A percentile compares a stretch with the other conserved stretches of the same genome.
Conservation (phyloP, 2,329 filamentous ascomycete genomes). For the Akanthomyces muscarius region DNA sequence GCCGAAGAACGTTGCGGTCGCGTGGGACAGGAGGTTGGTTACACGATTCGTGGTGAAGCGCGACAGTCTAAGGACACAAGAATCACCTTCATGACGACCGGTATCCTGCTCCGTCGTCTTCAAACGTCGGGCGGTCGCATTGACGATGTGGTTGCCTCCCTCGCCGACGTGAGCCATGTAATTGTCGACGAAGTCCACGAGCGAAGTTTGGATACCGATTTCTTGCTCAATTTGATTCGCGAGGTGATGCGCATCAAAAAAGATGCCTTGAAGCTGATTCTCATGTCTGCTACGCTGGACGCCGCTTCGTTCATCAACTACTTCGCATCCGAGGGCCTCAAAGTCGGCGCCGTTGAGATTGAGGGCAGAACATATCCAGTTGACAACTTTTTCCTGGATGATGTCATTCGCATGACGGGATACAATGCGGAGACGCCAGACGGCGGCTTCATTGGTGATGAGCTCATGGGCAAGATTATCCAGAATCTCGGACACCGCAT, state of each 20-base stretch:
- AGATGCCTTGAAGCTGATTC: conserved; percentile 79
- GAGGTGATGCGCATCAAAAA: conserved; percentile 72
- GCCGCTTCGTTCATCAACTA: conserved; percentile 80
- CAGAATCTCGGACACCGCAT: conserved; percentile 75
- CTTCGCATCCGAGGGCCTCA: conserved; percentile 64
- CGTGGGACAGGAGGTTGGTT: conserved; percentile 86
- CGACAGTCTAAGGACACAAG: conserved; percentile 70
- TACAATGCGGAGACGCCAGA: conserved; percentile 56
- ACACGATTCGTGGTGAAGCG: conserved; percentile 86
- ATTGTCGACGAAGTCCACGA: conserved; percentile 98
- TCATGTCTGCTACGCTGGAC: conserved; percentile 96
- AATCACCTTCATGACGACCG: conserved; percentile 94
- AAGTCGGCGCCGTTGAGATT: conserved; percentile 80
- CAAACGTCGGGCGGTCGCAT: conserved; percentile 81
- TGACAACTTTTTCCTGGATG: conserved; percentile 83
- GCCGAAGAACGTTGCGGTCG: conserved; percentile 81
- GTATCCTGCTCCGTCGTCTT: conserved; percentile 84
- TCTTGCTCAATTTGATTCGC: conserved; percentile 80
- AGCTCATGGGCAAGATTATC: conserved; percentile 65
- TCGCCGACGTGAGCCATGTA: conserved; percentile 89
- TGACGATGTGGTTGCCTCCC: conserved; percentile 73
- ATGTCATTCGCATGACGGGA: conserved; percentile 74
- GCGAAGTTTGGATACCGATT: conserved; percentile 90
- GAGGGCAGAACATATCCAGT: conserved; percentile 86
- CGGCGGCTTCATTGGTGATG: conserved; percentile 42